A percentile compares a stretch with the other conserved stretches of the same genome.
phyloP scores from a whole-genome alignment of 2,329 filamentous ascomycete species.

The Ascochyta clinopodiicola region DNA sequence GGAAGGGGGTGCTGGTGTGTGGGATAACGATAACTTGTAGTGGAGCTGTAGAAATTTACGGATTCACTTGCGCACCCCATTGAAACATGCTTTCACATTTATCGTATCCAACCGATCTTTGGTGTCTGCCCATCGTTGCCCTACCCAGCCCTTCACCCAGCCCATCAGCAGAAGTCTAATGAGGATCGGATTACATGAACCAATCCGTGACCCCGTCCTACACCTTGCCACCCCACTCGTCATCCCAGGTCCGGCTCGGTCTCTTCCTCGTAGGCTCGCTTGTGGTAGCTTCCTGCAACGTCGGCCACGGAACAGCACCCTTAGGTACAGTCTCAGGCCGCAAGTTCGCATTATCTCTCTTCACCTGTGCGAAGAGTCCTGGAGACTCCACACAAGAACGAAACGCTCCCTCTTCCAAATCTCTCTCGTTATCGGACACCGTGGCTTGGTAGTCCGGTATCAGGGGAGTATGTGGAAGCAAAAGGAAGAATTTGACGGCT shows the following conservation, averaged over 20 bases:
- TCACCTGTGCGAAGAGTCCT: background rate
- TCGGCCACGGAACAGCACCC: slow-evolving; percentile 26
- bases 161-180: background rate
- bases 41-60: too few species aligned
- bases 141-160: background rate
- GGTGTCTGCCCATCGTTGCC: background rate
- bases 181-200: slow-evolving; percentile 7
- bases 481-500: background rate
- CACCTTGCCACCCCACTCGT: slow-evolving; percentile 6
- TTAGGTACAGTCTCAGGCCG: slow-evolving; percentile 2
- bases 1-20: slow-evolving; percentile 16
- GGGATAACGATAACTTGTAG: slow-evolving; percentile 12
- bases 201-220: slow-evolving; percentile 25
- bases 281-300: slow-evolving; percentile 20
- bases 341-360: background rate
- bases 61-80: background rate
- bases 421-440: background rate
- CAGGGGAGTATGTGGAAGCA: background rate
- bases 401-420: background rate
- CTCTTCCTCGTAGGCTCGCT: background rate
- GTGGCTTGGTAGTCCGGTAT: background rate
- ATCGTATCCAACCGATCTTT: too few species aligned
- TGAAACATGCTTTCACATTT: background rate
- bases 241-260: background rate
- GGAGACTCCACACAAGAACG: background rate